A percentile compares a stretch with the other conserved stretches of the same genome.
Evolutionary conservation across 768 basidiomycete species (phyloP).

Genomic region (Mrakia frigida): DNA sequence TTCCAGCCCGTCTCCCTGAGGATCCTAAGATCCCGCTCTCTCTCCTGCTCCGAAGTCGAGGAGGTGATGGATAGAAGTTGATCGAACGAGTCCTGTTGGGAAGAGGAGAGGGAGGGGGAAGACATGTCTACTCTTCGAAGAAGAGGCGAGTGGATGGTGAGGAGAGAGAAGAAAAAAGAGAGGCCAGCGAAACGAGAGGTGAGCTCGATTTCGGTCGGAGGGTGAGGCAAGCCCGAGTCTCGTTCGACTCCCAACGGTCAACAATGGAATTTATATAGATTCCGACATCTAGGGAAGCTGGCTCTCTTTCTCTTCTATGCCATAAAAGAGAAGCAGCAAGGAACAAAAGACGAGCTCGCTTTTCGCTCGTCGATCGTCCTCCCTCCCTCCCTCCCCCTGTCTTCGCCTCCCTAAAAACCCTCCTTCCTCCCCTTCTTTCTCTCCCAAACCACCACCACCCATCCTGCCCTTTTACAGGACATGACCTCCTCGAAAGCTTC

Average conservation of each 20-base stretch:
- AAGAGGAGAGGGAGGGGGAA: slow-evolving; percentile 32
- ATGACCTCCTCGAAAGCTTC: not conserved
- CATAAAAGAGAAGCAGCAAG: not conserved
- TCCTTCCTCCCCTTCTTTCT: not conserved
- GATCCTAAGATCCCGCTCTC: slow-evolving; percentile 58
- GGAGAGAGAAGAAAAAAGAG: not conserved
- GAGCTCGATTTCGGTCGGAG: not conserved
- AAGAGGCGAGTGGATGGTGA: not conserved
- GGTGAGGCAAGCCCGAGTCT: not conserved
- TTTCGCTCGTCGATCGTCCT: not conserved
- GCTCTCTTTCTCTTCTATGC: too few relatives aligned
- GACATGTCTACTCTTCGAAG: not conserved
- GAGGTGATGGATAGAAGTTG: slow-evolving; percentile 59
- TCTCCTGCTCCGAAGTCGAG: slow-evolving; percentile 49
- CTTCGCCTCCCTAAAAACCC: not conserved
- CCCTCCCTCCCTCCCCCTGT: not conserved
- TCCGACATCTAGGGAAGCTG: too few relatives aligned
- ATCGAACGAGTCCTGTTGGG: slow-evolving; percentile 38
- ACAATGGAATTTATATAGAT: too few relatives aligned
- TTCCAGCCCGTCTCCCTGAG: slow-evolving; percentile 65
- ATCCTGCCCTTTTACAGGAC: not conserved
- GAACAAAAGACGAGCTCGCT: not conserved
- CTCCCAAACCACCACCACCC: not conserved
- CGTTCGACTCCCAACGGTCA: too few relatives aligned
- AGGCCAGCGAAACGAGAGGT: not conserved